A percentile compares a stretch with the other conserved stretches of the same genome.
These are phyloP conservation scores for Russula ochroleuca DNA, from an alignment of 768 basidiomycete species.

Conservation along the genomic window DNA sequence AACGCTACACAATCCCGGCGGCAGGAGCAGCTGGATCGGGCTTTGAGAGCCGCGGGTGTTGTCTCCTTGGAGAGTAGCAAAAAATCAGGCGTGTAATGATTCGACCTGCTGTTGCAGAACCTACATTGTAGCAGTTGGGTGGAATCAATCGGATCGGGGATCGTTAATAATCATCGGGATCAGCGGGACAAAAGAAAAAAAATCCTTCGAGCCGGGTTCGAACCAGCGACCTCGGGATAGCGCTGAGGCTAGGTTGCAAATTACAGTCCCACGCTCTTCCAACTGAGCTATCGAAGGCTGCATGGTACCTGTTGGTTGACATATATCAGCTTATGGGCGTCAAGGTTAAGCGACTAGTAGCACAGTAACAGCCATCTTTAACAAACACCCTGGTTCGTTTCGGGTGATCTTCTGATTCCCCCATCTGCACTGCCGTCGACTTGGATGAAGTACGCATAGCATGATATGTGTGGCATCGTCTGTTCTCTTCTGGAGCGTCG, in stretches of 20 bases:
- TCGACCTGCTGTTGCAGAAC: not conserved
- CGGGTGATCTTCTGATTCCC: no score
- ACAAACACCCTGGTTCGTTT: no score
- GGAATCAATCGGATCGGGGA: no score
- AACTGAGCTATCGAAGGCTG: conserved; percentile 36
- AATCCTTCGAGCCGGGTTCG: conserved; percentile 35
- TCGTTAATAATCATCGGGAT: not conserved
- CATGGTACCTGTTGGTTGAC: not conserved
- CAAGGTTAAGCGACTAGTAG: no score
- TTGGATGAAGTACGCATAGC: no score
- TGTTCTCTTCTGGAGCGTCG: no score
- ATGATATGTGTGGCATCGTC: no score
- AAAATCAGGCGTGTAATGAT: not conserved
- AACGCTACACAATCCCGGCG: conserved; percentile 84
- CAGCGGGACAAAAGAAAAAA: conserved; percentile 12
- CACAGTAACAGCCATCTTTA: no score
- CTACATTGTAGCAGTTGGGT: no score
- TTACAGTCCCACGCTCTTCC: conserved; percentile 38
- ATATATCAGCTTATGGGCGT: not conserved
- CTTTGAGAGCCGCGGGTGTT: conserved; percentile 38
- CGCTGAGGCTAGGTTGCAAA: conserved; percentile 3
- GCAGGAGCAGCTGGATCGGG: conserved; percentile 92
- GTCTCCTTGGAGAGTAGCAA: not conserved
- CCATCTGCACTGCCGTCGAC: no score
- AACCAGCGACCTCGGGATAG: conserved; percentile 36